Conservation (phyloP, 2,329 filamentous ascomycete species). For the Zalaria sp. region DNA sequence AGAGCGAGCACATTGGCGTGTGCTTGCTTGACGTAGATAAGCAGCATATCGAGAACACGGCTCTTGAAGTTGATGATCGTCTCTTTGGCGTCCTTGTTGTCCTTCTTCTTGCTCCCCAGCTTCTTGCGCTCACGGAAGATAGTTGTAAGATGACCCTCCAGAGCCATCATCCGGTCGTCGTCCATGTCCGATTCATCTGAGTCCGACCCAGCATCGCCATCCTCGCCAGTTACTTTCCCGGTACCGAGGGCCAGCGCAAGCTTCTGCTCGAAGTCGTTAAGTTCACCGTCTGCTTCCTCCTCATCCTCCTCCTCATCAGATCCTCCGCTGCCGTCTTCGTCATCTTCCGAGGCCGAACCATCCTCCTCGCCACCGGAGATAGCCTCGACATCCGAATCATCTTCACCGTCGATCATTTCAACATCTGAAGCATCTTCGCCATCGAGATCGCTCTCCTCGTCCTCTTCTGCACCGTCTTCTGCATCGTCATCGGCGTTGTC, state of each 20-base stretch:
- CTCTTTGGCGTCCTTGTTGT: slow-evolving; percentile 76
- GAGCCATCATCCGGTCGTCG: slow-evolving; percentile 85
- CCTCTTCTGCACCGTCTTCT: slow-evolving; percentile 22
- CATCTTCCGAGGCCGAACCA: slow-evolving; percentile 11
- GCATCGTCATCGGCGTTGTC: slow-evolving; percentile 39
- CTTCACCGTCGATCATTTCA: slow-evolving; percentile 18
- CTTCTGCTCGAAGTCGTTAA: slow-evolving; percentile 55
- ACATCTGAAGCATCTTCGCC: slow-evolving; percentile 21
- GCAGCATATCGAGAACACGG: slow-evolving; percentile 74
- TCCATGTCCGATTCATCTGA: slow-evolving; percentile 70
- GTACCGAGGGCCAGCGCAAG: slow-evolving; percentile 68
- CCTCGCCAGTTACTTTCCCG: slow-evolving; percentile 31
- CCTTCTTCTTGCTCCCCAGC: slow-evolving; percentile 54
- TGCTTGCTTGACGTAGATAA: slow-evolving; percentile 72
- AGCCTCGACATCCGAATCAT: slow-evolving; percentile 12
- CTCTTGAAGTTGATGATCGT: slow-evolving; percentile 91
- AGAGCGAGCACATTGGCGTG: slow-evolving; percentile 53
- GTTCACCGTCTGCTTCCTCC: slow-evolving; percentile 34
- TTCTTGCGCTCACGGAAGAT: slow-evolving; percentile 72
- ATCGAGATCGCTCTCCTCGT: slow-evolving; percentile 24
- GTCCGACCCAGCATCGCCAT: slow-evolving; percentile 45
- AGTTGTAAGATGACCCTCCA: slow-evolving; percentile 70
- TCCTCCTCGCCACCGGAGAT: slow-evolving; percentile 11
- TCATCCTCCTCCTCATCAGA: slow-evolving; percentile 16
- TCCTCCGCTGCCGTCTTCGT: slow-evolving; percentile 20